Evolutionary conservation across 495 filamentous ascomycete genomes (phyloP).

Genomic region (Lichenothelia convexa): DNA sequence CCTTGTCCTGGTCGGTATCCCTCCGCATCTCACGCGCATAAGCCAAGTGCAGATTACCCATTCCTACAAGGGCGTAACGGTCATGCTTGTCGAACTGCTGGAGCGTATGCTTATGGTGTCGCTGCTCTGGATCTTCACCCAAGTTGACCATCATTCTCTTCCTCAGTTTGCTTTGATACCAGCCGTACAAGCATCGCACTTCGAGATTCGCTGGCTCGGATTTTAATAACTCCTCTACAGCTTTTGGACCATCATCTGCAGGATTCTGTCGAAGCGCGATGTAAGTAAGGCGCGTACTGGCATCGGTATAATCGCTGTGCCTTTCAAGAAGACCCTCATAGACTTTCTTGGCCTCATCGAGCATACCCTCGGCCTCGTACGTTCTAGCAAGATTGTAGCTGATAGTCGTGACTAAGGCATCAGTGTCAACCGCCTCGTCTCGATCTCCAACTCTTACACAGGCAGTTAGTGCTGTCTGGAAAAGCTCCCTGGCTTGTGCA

Average conservation of each 20-base stretch:
- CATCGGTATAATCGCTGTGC: slow-evolving; percentile 82
- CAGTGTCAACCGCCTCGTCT: slow-evolving; percentile 49
- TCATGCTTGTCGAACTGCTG: slow-evolving; percentile 94
- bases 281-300: slow-evolving; percentile 69
- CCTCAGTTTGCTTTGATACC: slow-evolving; percentile 69
- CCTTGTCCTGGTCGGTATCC: slow-evolving; percentile 72
- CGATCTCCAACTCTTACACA: slow-evolving; percentile 57
- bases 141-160: slow-evolving; percentile 60
- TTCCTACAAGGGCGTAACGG: slow-evolving; percentile 78
- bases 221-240: slow-evolving; percentile 63
- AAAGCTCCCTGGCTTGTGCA: slow-evolving; percentile 61
- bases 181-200: slow-evolving; percentile 78
- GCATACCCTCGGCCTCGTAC: slow-evolving; percentile 66
- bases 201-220: slow-evolving; percentile 66
- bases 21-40: slow-evolving; percentile 86
- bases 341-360: slow-evolving; percentile 67
- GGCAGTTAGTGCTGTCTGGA: slow-evolving; percentile 73
- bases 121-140: slow-evolving; percentile 73
- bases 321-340: slow-evolving; percentile 70
- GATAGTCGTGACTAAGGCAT: slow-evolving; percentile 81
- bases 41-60: slow-evolving; percentile 82
- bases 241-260: slow-evolving; percentile 68
- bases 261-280: slow-evolving; percentile 72
- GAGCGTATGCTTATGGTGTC: slow-evolving; percentile 89
- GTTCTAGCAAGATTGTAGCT: slow-evolving; percentile 94